Percentiles rank a stretch among this genome's conserved stretches.
Conservation (phyloP, 495 filamentous ascomycete species). For the Aspergillus mulundensis region DNA sequence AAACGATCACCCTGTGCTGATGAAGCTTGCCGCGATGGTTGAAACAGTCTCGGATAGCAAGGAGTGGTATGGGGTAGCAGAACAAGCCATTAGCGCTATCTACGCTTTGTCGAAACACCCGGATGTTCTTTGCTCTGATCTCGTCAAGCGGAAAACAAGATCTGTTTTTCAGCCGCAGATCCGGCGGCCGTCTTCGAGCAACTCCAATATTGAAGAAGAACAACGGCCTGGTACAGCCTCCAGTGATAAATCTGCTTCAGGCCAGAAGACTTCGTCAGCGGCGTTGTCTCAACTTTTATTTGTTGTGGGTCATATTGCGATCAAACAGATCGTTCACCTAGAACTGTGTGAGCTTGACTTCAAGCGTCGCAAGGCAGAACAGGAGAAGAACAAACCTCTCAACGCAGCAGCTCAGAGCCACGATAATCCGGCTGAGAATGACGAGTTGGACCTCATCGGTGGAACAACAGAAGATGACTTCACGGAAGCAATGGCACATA, state of each 20-base stretch:
- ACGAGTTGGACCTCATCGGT: constrained; percentile 94
- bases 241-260: constrained; percentile 25
- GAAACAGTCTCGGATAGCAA: constrained; percentile 83
- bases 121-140: constrained; percentile 88
- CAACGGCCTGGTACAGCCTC: constrained; percentile 48
- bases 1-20: constrained; percentile 86
- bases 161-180: constrained; percentile 61
- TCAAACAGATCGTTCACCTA: constrained; percentile 99
- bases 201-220: constrained; percentile 31
- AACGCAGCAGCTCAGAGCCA: constrained; percentile 42
- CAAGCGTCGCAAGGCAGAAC: constrained; percentile 91
- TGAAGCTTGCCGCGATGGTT: constrained; percentile 73
- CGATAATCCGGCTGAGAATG: constrained; percentile 48
- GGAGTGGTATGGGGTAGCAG: constrained; percentile 97
- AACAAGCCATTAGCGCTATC: constrained; percentile 94
- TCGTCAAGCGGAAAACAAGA: constrained; percentile 81
- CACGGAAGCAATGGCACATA: constrained; percentile 89
- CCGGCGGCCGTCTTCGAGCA: constrained; percentile 31
- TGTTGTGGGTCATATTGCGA: constrained; percentile 91
- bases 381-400: constrained; percentile 74
- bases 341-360: constrained; percentile 96
- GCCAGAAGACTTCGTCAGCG: constrained; percentile 49
- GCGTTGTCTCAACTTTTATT: constrained; percentile 89
- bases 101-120: constrained; percentile 94
- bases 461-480: constrained; percentile 99